Evolutionary conservation across 148 eudicot genomes (phyloP).

Genomic region (Mesembryanthemum crystallinum): DNA sequence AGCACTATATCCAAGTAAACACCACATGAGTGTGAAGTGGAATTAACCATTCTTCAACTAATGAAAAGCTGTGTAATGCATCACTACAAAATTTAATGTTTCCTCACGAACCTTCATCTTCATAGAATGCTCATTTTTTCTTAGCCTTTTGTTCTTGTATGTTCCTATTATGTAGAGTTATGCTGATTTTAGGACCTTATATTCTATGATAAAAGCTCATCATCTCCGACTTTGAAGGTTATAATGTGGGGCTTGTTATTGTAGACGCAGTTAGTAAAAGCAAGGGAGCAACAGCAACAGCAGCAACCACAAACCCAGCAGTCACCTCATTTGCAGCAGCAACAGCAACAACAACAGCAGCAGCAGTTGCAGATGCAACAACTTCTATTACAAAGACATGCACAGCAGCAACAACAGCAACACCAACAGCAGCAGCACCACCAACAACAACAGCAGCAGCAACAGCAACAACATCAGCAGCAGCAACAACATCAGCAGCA

Average conservation of each 20-base stretch:
- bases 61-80: not conserved
- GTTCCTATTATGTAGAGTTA: not conserved
- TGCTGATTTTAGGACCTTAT: not conserved
- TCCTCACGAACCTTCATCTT: not conserved
- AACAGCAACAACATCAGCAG: slow-evolving; percentile 49
- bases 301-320: slow-evolving; percentile 50
- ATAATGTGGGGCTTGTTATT: slow-evolving; percentile 9
- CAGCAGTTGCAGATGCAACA: slow-evolving; percentile 61
- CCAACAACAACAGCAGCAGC: slow-evolving; percentile 43
- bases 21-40: not conserved
- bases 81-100: not conserved
- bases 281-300: slow-evolving; percentile 68
- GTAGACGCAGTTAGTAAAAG: slow-evolving; percentile 64
- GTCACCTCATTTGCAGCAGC: slow-evolving; percentile 32
- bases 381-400: slow-evolving; percentile 50
- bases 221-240: not conserved
- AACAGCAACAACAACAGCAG: slow-evolving; percentile 43
- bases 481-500: slow-evolving; percentile 47
- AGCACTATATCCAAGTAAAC: too few species aligned
- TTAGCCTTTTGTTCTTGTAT: not conserved
- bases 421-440: slow-evolving; percentile 35
- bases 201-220: not conserved
- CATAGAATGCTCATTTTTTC: not conserved
- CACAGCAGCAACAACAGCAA: slow-evolving; percentile 44
- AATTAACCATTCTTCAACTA: not conserved